These are phyloP conservation scores for Patellaria atrata DNA, from an alignment of 495 filamentous ascomycete species.

Conservation along the genomic window DNA sequence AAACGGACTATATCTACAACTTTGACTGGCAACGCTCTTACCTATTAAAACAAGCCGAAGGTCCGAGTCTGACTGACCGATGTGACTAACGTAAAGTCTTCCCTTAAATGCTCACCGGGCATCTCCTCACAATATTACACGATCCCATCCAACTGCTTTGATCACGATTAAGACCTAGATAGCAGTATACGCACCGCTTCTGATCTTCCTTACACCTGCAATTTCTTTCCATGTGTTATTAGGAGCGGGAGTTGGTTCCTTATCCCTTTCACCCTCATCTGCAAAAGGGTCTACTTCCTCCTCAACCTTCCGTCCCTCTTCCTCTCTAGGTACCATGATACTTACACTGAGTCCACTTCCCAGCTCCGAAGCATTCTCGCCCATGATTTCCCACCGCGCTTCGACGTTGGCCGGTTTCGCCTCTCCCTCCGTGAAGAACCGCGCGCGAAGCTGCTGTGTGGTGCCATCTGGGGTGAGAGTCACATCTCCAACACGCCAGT, in stretches of 20 bases:
- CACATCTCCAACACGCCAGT: conserved; percentile 79
- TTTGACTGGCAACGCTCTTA: too few relatives aligned
- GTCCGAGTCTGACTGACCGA: too few relatives aligned
- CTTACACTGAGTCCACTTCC: conserved; percentile 46
- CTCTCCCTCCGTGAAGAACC: conserved; percentile 63
- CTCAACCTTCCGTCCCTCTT: conserved; percentile 25
- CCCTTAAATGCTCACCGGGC: too few relatives aligned
- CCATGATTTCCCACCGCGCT: conserved; percentile 62
- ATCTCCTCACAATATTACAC: too few relatives aligned
- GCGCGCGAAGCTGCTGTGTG: conserved; percentile 58
- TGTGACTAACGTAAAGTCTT: too few relatives aligned
- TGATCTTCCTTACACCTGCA: conserved; percentile 52
- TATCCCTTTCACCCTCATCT: conserved; percentile 44
- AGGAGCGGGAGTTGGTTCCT: conserved; percentile 25
- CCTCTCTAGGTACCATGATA: conserved; percentile 35
- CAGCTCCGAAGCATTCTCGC: conserved; percentile 32
- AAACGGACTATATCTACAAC: too few relatives aligned
- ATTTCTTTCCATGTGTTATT: conserved; percentile 55
- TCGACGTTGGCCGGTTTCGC: conserved; percentile 66
- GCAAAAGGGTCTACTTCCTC: conserved; percentile 51
- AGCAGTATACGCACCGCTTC: conserved; percentile 40
- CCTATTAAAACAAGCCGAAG: too few relatives aligned
- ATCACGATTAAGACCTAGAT: too few relatives aligned
- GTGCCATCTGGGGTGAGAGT: conserved; percentile 39
- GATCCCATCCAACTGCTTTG: too few relatives aligned